Percentiles rank a stretch among this genome's conserved stretches.
These are phyloP conservation scores for Nannochloropsis gaditana DNA, from an alignment of 108 stramenopile genomes.

Conservation along the genomic window DNA sequence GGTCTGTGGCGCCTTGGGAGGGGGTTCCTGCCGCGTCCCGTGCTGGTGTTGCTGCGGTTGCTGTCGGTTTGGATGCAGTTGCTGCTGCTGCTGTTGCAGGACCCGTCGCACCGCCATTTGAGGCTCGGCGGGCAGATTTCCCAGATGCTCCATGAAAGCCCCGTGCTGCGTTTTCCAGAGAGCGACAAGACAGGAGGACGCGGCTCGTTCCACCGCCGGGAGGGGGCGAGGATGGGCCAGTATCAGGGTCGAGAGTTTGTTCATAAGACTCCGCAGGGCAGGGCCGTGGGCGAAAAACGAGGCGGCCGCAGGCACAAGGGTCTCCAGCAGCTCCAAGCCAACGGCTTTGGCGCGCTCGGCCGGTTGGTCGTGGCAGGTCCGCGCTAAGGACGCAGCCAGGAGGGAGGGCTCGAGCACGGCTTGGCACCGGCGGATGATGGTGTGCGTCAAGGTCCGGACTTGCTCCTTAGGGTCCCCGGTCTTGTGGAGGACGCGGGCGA, in stretches of 20 bases:
- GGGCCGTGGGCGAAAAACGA: neutral
- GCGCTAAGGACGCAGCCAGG: neutral
- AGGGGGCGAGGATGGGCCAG: neutral
- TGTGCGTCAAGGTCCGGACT: neutral
- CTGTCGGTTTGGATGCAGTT: neutral
- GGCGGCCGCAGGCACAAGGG: neutral
- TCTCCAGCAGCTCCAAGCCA: neutral
- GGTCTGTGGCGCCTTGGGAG: too few relatives aligned
- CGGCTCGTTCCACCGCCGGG: neutral
- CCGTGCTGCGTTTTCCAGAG: neutral
- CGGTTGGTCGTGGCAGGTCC: neutral
- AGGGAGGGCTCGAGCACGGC: neutral
- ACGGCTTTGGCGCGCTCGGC: neutral
- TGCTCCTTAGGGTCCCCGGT: neutral
- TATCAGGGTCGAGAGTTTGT: neutral
- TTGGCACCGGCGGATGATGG: neutral
- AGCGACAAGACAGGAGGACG: neutral
- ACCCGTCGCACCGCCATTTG: neutral
- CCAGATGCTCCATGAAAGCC: neutral
- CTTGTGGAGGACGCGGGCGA: neutral
- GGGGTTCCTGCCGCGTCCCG: neutral
- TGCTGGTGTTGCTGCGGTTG: neutral
- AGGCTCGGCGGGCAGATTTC: neutral
- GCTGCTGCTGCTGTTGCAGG: neutral
- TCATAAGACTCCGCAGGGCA: neutral